Conservation (phyloP, 116 monocot species). For the Phalaenopsis hybrid region DNA sequence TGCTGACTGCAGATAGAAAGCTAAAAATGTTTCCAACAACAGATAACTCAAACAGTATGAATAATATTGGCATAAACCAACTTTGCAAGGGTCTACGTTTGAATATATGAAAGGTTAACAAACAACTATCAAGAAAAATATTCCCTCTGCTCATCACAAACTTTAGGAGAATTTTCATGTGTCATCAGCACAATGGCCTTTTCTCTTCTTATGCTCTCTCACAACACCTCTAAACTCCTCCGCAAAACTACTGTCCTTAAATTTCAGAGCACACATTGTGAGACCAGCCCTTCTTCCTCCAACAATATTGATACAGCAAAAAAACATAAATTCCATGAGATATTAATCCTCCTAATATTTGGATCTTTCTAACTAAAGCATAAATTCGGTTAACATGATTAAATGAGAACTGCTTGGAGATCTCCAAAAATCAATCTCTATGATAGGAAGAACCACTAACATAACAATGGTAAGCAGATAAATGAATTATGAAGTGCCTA, state of each 20-base stretch:
- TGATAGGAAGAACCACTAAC: too few species aligned
- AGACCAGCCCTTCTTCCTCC: slow-evolving; percentile 50
- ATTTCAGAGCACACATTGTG: slow-evolving; percentile 76
- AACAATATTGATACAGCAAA: slow-evolving; percentile 64
- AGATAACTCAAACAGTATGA: neutral
- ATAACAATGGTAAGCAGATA: too few species aligned
- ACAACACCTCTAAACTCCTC: slow-evolving; percentile 68
- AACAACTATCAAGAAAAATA: neutral
- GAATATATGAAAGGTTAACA: neutral
- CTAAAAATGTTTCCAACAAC: too few species aligned
- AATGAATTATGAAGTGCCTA: too few species aligned
- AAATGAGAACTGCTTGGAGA: too few species aligned
- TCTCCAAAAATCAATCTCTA: too few species aligned
- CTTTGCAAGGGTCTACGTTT: neutral
- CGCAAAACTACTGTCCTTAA: slow-evolving; percentile 50
- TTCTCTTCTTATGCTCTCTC: slow-evolving; percentile 42
- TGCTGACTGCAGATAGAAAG: too few species aligned
- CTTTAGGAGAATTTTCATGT: slow-evolving; percentile 73
- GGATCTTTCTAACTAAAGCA: too few species aligned
- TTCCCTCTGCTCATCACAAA: slow-evolving; percentile 32
- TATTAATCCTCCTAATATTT: too few species aligned
- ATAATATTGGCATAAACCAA: neutral
- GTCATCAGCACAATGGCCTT: slow-evolving; percentile 33
- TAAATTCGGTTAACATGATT: too few species aligned
- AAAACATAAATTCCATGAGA: slow-evolving; percentile 1